These are phyloP conservation scores for Parietichytrium sp. DNA, from an alignment of 108 stramenopile species.

Conservation along the genomic window DNA sequence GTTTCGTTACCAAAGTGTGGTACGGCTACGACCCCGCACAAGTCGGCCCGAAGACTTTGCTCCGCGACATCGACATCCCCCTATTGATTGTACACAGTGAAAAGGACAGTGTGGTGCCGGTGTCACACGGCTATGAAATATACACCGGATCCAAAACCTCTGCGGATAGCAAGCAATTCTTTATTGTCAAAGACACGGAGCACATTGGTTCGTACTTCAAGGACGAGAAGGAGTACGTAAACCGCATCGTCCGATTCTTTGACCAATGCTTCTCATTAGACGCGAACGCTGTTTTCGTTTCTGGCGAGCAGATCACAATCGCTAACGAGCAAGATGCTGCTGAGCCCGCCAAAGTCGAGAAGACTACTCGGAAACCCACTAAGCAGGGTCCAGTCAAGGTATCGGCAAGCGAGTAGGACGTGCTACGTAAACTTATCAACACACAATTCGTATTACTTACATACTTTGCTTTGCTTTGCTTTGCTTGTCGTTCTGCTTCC, in stretches of 20 bases:
- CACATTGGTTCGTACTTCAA: constrained; percentile 24
- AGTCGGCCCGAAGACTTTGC: neutral
- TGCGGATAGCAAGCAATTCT: constrained; percentile 21
- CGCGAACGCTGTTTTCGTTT: neutral
- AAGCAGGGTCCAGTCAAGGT: too few relatives aligned
- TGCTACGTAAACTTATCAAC: too few relatives aligned
- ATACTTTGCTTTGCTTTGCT: too few relatives aligned
- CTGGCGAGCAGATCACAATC: neutral
- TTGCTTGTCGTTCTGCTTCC: too few relatives aligned
- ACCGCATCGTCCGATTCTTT: neutral
- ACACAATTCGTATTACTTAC: too few relatives aligned
- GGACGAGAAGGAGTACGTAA: constrained; percentile 32
- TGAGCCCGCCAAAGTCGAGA: too few relatives aligned
- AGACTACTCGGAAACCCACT: too few relatives aligned
- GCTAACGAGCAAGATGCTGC: too few relatives aligned
- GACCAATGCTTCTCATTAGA: neutral
- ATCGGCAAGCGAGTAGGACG: too few relatives aligned
- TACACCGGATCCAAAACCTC: neutral
- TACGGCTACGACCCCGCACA: constrained; percentile 7
- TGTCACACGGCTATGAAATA: constrained; percentile 26
- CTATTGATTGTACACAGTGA: constrained; percentile 31
- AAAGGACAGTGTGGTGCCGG: constrained; percentile 20
- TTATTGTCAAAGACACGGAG: constrained; percentile 8
- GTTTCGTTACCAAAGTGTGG: neutral
- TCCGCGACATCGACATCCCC: neutral